Percentiles rank a stretch among this genome's conserved stretches.
phyloP scores from a whole-genome alignment of 2,329 filamentous ascomycete species.

The Coniella vitis region DNA sequence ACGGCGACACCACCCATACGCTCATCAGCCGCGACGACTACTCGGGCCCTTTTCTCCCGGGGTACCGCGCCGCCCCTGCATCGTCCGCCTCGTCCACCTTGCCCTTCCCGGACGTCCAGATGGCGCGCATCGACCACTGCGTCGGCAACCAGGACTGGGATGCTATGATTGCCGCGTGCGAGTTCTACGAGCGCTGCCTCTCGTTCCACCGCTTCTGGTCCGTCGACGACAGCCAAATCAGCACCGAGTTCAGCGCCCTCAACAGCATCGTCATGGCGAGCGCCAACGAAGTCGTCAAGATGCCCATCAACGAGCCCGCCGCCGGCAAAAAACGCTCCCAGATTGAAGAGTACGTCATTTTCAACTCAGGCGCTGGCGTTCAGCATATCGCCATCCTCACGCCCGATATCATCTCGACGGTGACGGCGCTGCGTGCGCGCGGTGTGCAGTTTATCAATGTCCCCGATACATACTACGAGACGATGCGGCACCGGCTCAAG shows the following conservation, averaged over 20 bases:
- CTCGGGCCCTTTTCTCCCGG: slow-evolving; percentile 72
- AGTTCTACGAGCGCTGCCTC: slow-evolving; percentile 78
- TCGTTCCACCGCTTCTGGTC: slow-evolving; percentile 97
- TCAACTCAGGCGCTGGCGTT: slow-evolving; percentile 83
- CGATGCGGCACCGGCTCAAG: slow-evolving; percentile 68
- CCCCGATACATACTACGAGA: slow-evolving; percentile 76
- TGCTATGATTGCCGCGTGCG: slow-evolving; percentile 65
- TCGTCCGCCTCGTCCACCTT: slow-evolving; percentile 31
- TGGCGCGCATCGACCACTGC: slow-evolving; percentile 86
- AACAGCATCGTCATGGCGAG: slow-evolving; percentile 81
- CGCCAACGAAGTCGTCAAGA: slow-evolving; percentile 83
- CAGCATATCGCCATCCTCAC: slow-evolving; percentile 91
- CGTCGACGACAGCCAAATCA: slow-evolving; percentile 88
- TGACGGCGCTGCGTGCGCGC: slow-evolving; percentile 71
- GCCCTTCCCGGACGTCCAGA: slow-evolving; percentile 54
- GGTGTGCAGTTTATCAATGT: slow-evolving; percentile 92
- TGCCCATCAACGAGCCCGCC: slow-evolving; percentile 97
- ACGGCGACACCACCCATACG: slow-evolving; percentile 93
- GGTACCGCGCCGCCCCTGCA: slow-evolving; percentile 56
- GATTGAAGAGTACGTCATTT: slow-evolving; percentile 89
- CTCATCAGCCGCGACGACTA: slow-evolving; percentile 70
- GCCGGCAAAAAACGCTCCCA: slow-evolving; percentile 84
- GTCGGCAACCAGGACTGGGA: slow-evolving; percentile 97
- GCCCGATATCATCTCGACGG: slow-evolving; percentile 67
- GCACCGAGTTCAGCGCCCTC: slow-evolving; percentile 84